Evolutionary conservation across 1,139 yeast species (phyloP).

Genomic region (Geotrichum klebahnii): DNA sequence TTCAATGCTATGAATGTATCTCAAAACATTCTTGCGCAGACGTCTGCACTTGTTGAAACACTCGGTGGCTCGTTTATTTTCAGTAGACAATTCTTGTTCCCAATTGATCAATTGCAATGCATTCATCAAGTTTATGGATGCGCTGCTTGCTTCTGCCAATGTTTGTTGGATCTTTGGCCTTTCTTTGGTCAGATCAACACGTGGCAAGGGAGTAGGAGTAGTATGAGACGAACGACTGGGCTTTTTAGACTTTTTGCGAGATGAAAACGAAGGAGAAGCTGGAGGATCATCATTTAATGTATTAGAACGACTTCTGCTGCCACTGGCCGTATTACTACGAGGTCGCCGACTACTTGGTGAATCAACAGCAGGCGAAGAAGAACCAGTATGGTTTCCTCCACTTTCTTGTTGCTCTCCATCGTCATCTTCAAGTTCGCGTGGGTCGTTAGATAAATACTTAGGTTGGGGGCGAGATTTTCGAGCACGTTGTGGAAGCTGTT

Average conservation of each 20-base stretch:
- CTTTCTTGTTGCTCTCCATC: constrained; percentile 23
- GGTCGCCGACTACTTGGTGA: constrained; percentile 6
- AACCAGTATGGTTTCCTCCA: constrained; percentile 4
- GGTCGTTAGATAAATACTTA: constrained; percentile 28
- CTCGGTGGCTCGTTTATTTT: constrained; percentile 54
- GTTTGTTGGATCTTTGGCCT: constrained; percentile 65
- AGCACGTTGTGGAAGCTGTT: constrained; percentile 40
- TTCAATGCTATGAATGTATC: constrained; percentile 77
- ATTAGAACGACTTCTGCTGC: constrained; percentile 12
- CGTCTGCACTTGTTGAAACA: constrained; percentile 72
- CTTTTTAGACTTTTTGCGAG: constrained; percentile 10
- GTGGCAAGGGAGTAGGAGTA: constrained; percentile 20
- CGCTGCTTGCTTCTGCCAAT: constrained; percentile 72
- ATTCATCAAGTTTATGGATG: constrained; percentile 69
- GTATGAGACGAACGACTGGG: constrained; percentile 13
- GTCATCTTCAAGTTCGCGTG: constrained; percentile 31
- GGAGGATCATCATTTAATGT: constrained; percentile 1
- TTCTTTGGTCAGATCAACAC: constrained; percentile 57
- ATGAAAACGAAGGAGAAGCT: background rate
- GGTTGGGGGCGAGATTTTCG: constrained; percentile 37
- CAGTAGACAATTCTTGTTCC: constrained; percentile 54
- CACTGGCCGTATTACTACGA: constrained; percentile 9
- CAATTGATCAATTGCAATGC: constrained; percentile 53
- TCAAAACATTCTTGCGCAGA: constrained; percentile 68
- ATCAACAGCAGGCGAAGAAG: constrained; percentile 16